Percentiles rank a stretch among this genome's conserved stretches.
Evolutionary conservation across 2,329 filamentous ascomycete species (phyloP).

Genomic region (Aspergillus udagawae): DNA sequence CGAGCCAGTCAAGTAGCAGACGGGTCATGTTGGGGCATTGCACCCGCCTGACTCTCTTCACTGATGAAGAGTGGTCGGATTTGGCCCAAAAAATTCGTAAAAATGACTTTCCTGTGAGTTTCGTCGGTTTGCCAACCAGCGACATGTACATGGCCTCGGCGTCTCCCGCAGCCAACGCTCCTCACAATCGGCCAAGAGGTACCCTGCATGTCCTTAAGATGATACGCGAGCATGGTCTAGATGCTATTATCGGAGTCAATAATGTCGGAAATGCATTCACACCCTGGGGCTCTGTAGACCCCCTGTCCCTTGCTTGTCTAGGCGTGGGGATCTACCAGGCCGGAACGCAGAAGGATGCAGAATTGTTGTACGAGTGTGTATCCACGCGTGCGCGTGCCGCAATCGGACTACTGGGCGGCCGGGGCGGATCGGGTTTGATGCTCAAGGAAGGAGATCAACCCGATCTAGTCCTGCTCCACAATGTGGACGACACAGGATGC

Average conservation of each 20-base stretch:
- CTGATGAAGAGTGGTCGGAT: conserved; percentile 45
- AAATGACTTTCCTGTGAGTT: conserved; percentile 55
- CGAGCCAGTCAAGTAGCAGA: conserved; percentile 33
- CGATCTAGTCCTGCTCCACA: conserved; percentile 22
- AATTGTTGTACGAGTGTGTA: conserved; percentile 55
- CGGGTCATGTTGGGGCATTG: conserved; percentile 65
- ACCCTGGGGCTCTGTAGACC: conserved; percentile 64
- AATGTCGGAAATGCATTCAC: conserved; percentile 75
- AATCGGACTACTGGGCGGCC: conserved; percentile 25
- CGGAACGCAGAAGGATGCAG: conserved; percentile 57
- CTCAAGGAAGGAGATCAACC: conserved; percentile 10
- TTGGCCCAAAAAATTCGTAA: conserved; percentile 48
- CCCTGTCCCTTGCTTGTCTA: conserved; percentile 58
- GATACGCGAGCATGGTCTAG: conserved; percentile 55
- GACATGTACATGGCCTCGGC: conserved; percentile 69
- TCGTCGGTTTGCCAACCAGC: conserved; percentile 67
- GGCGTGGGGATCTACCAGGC: conserved; percentile 66
- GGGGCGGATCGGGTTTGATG: neutral
- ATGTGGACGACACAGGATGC: conserved; percentile 31
- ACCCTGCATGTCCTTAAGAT: conserved; percentile 60
- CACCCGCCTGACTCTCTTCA: conserved; percentile 60
- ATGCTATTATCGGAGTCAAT: conserved; percentile 62
- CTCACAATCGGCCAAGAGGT: conserved; percentile 46
- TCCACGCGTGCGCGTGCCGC: conserved; percentile 41
- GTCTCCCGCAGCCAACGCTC: conserved; percentile 13